phyloP scores from a whole-genome alignment of 1,139 yeast species.

The Taphrina flavorubra region DNA sequence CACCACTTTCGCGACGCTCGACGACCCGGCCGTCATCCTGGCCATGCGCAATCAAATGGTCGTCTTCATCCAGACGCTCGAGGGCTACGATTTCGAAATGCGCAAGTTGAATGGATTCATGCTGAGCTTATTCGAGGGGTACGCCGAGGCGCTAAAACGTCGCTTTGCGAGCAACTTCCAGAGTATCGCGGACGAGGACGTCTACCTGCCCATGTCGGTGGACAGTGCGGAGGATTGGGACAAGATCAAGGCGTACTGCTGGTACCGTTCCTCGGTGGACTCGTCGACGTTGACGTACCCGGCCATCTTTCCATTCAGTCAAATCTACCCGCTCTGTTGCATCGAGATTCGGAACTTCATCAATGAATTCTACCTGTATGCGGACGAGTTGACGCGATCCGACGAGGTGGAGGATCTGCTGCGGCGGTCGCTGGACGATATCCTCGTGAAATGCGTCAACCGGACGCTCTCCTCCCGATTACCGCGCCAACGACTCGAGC shows the following conservation, averaged over 20 bases:
- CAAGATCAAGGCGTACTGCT: slow-evolving; percentile 66
- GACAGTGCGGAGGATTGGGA: slow-evolving; percentile 66
- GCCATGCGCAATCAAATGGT: slow-evolving; percentile 68
- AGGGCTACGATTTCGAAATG: slow-evolving; percentile 64
- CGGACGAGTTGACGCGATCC: slow-evolving; percentile 63
- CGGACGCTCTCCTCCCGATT: slow-evolving; percentile 69
- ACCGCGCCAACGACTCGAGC: slow-evolving; percentile 78
- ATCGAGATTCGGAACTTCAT: slow-evolving; percentile 72
- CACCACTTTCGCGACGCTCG: slow-evolving; percentile 48
- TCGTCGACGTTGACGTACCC: slow-evolving; percentile 64
- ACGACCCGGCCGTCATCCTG: slow-evolving; percentile 54
- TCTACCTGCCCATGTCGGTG: slow-evolving; percentile 83
- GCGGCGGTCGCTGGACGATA: slow-evolving; percentile 65
- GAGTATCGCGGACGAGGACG: slow-evolving; percentile 73
- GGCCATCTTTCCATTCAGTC: slow-evolving; percentile 83
- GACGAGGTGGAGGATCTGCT: slow-evolving; percentile 51
- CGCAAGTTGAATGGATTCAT: slow-evolving; percentile 68
- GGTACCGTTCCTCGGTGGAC: slow-evolving; percentile 65
- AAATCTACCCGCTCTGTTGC: slow-evolving; percentile 84
- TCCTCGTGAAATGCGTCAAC: slow-evolving; percentile 73
- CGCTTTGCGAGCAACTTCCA: slow-evolving; percentile 69
- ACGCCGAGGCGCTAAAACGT: slow-evolving; percentile 62
- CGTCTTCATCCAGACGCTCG: slow-evolving; percentile 75
- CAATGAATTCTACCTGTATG: slow-evolving; percentile 65
- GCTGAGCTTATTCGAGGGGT: slow-evolving; percentile 64